phyloP scores from a whole-genome alignment of 306 rosid genomes.

The Benincasa hispida region DNA sequence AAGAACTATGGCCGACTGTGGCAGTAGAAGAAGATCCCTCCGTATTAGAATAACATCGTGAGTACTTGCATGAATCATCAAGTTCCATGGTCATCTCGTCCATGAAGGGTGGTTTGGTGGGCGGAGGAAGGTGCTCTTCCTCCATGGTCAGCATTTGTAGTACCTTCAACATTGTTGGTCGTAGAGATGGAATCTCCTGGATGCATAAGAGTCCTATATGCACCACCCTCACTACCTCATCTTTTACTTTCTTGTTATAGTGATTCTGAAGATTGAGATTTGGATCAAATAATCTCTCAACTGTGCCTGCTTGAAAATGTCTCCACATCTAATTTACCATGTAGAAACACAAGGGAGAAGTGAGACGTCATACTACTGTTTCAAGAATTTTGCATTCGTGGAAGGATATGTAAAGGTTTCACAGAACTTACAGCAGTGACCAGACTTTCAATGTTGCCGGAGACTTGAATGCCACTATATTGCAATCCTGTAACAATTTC shows the following conservation, averaged over 20 bases:
- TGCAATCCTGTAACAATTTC: conserved; percentile 62
- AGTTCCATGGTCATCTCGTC: conserved; percentile 85
- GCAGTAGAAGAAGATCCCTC: conserved; percentile 40
- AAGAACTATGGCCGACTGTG: conserved; percentile 50
- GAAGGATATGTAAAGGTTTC: background rate
- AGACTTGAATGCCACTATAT: conserved; percentile 60
- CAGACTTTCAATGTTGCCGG: conserved; percentile 62
- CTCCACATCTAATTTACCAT: conserved; percentile 54
- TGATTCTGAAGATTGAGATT: conserved; percentile 44
- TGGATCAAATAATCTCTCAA: conserved; percentile 55
- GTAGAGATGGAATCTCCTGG: conserved; percentile 54
- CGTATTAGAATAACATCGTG: conserved; percentile 21
- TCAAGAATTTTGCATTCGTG: background rate
- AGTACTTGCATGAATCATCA: conserved; percentile 33
- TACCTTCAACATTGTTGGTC: conserved; percentile 75
- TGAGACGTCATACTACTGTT: background rate
- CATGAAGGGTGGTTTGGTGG: conserved; percentile 77
- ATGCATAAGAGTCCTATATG: conserved; percentile 78
- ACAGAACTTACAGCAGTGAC: conserved; percentile 45
- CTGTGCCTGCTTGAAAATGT: conserved; percentile 54
- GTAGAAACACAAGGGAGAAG: background rate
- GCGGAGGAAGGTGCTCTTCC: conserved; percentile 57
- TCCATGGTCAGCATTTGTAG: conserved; percentile 56
- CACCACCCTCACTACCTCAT: conserved; percentile 50
- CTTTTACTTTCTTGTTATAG: conserved; percentile 17